A percentile compares a stretch with the other conserved stretches of the same genome.
Evolutionary conservation across 495 filamentous ascomycete species (phyloP).

Genomic region (Neurospora sp.): DNA sequence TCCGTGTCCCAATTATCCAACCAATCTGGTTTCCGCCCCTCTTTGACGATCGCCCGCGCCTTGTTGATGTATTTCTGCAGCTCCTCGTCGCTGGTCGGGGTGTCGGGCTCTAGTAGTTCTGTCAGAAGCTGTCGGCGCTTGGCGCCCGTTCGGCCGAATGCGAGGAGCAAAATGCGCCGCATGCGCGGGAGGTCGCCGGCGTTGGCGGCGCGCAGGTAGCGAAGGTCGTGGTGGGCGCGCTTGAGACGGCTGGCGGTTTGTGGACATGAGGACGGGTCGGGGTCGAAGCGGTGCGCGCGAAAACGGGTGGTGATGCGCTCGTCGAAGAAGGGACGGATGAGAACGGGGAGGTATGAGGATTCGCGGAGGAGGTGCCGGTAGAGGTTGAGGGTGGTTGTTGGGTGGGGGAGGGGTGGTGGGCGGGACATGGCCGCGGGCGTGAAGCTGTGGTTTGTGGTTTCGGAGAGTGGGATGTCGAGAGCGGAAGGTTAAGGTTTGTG

Average conservation of each 20-base stretch:
- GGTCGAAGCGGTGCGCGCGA: slow-evolving; percentile 15
- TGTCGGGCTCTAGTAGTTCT: slow-evolving; percentile 31
- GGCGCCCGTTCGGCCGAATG: slow-evolving; percentile 67
- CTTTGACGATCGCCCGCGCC: not conserved
- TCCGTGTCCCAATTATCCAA: slow-evolving; percentile 32
- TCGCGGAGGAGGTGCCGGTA: slow-evolving; percentile 75
- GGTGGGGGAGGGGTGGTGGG: slow-evolving; percentile 11
- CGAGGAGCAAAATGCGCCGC: slow-evolving; percentile 49
- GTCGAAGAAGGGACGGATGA: slow-evolving; percentile 51
- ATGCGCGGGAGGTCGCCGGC: slow-evolving; percentile 51
- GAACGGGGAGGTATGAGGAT: slow-evolving; percentile 66
- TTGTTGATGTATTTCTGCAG: slow-evolving; percentile 14
- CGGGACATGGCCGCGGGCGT: slow-evolving; percentile 13
- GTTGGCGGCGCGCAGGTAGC: slow-evolving; percentile 35
- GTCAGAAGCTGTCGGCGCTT: slow-evolving; percentile 53
- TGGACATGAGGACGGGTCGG: not conserved
- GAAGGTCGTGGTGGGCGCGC: slow-evolving; percentile 25
- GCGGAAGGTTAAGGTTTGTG: not conserved
- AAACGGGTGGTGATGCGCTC: slow-evolving; percentile 51
- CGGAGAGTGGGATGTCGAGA: not conserved
- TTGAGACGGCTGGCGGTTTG: slow-evolving; percentile 8
- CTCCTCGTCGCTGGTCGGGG: slow-evolving; percentile 26
- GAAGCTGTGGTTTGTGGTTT: not conserved
- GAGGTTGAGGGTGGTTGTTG: slow-evolving; percentile 46
- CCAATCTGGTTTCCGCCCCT: slow-evolving; percentile 22